Evolutionary conservation across 2,329 filamentous ascomycete species (phyloP).

Genomic region (Curvularia eragrostidis): DNA sequence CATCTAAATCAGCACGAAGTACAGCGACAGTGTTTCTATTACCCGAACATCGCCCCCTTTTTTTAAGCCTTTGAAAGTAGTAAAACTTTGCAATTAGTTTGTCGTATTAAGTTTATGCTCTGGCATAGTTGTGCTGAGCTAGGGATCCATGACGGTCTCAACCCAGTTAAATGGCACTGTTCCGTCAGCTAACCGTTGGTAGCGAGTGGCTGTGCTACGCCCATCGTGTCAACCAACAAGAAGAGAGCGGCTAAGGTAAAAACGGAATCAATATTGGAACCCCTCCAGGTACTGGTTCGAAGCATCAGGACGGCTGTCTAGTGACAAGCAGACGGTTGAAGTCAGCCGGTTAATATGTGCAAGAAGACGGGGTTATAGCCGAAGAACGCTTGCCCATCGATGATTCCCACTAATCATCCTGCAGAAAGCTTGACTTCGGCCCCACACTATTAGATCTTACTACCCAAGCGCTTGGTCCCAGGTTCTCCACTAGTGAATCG

Average conservation of each 20-base stretch:
- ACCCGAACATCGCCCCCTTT: neutral
- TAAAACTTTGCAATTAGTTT: neutral
- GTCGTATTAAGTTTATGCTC: too few species aligned
- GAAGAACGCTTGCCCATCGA: neutral
- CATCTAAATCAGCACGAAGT: neutral
- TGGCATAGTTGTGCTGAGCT: neutral
- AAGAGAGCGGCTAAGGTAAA: neutral
- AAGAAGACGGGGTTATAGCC: neutral
- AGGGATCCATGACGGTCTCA: neutral
- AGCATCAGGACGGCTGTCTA: neutral
- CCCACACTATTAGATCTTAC: neutral
- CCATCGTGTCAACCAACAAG: neutral
- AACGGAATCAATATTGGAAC: neutral
- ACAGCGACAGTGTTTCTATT: neutral
- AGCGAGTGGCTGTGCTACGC: neutral
- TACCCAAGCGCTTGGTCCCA: neutral
- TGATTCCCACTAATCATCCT: slow-evolving; percentile 4
- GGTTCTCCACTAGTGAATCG: neutral
- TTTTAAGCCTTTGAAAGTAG: neutral
- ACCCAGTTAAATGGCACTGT: neutral
- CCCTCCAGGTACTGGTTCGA: neutral
- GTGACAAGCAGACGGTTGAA: neutral
- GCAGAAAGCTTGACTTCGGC: slow-evolving; percentile 7
- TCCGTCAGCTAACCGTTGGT: neutral
- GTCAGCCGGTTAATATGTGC: neutral